Evolutionary conservation across 352 stramenopile species (phyloP), one percentile per base, ranked within the genome.

Genomic region (Albugo candida): DNA sequence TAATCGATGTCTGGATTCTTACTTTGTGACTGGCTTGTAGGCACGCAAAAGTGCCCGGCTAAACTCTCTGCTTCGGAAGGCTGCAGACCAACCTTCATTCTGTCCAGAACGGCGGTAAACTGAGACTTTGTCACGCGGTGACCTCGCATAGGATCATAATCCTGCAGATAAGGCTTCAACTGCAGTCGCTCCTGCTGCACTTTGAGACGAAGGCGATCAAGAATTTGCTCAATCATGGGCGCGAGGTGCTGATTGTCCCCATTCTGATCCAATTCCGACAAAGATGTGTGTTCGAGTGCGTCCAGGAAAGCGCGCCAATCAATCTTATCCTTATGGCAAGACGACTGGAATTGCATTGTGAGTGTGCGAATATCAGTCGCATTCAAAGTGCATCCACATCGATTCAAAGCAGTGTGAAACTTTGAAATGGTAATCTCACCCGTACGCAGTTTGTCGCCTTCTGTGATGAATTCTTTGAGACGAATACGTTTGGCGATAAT

Each of bases 131-230:
- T 87, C 49, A 91, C 74, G 31, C 63, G 69, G 1, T 60, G 70
- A 47, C 76, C 59, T 34, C 63, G 69, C 57, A 77, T 91, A 56
- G 78, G 70, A 59, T 87, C 74, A 55, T 87, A 87, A 58, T 91
- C 74, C 53, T 87, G 70, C 55, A 85, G 87, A 56, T 86, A 87
- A 19, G 77, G 72, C 61, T 91, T 91, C 68, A 91, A 81, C 59
- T 87, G 67, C 16, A 87, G 41, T 1, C 74, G 67, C 0, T 70
- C 67, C 36, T 77, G 63, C 51, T 67, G 73, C 16, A 87, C 67
- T 41, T 81, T 67, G 18, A 52, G 59, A 2, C 66, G 65, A 19
- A 86, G 37, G 17, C 53, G 62, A 34, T 62, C 64, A 10, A 86
- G 45, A 0, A 82, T 49, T 1, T 47, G 53, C n/a, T 51, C 45